Evolutionary conservation across 805 yeast species (phyloP).

Genomic region (Candida chilensis): DNA sequence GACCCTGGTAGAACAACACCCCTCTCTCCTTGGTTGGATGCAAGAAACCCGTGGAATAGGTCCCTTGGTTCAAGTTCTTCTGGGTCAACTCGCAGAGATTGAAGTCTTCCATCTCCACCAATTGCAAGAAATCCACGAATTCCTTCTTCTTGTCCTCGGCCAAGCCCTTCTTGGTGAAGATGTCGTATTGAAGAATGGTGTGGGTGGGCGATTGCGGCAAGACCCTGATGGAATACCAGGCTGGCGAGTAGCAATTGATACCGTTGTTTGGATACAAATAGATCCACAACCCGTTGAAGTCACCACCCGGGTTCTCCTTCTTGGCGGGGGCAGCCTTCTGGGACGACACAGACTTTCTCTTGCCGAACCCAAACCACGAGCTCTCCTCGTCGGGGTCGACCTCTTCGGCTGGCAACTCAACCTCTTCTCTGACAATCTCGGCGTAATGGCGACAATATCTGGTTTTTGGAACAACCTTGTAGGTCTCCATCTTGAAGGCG

Average conservation of each 20-base stretch:
- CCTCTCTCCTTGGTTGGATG: slow-evolving; percentile 55
- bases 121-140: slow-evolving; percentile 54
- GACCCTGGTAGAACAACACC: slow-evolving; percentile 45
- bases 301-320: slow-evolving; percentile 49
- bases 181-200: slow-evolving; percentile 52
- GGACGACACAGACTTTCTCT: slow-evolving; percentile 12
- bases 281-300: slow-evolving; percentile 54
- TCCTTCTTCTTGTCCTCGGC: slow-evolving; percentile 44
- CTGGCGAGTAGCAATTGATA: slow-evolving; percentile 56
- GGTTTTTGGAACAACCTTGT: slow-evolving; percentile 50
- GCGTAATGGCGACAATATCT: slow-evolving; percentile 58
- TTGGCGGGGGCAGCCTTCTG: slow-evolving; percentile 15
- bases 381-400: slow-evolving; percentile 22
- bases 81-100: slow-evolving; percentile 52
- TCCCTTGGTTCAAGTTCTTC: slow-evolving; percentile 51
- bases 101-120: slow-evolving; percentile 54
- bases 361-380: slow-evolving; percentile 46
- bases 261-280: slow-evolving; percentile 55
- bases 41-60: slow-evolving; percentile 47
- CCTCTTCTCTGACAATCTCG: slow-evolving; percentile 32
- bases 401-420: slow-evolving; percentile 14
- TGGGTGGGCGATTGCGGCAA: slow-evolving; percentile 43
- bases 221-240: slow-evolving; percentile 56
- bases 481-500: slow-evolving; percentile 57
- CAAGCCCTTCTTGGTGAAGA: slow-evolving; percentile 51